Percentiles rank a stretch among this genome's conserved stretches.
Evolutionary conservation across 768 basidiomycete species (phyloP).

Genomic region (Daedaleopsis sinensis): DNA sequence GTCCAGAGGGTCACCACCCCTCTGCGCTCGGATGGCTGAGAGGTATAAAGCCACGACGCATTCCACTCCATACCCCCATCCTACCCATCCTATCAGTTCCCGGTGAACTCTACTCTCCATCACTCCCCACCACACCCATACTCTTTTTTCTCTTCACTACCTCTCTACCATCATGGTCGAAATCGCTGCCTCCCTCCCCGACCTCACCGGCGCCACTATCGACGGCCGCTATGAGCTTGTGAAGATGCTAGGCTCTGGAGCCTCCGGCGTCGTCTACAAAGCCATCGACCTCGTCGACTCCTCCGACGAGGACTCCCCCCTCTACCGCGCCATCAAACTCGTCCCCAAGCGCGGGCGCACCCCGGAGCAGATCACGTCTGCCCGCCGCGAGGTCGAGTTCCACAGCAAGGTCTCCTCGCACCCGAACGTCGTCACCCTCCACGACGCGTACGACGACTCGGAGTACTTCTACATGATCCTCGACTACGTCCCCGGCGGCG

Average conservation of each 20-base stretch:
- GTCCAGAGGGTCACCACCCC: neutral
- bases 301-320: neutral
- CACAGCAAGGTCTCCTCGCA: constrained; percentile 6
- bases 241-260: constrained; percentile 6
- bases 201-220: neutral
- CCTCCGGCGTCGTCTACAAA: constrained; percentile 14
- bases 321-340: constrained; percentile 8
- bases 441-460: constrained; percentile 5
- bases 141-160: neutral
- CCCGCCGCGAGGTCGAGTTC: constrained; percentile 7
- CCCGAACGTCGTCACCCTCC: constrained; percentile 16
- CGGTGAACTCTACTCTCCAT: neutral
- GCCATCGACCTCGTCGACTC: neutral
- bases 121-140: neutral
- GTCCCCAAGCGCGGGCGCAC: constrained; percentile 3
- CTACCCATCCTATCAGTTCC: neutral
- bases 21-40: neutral
- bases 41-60: neutral
- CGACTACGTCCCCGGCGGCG: constrained; percentile 34
- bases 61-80: neutral
- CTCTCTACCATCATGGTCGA: neutral
- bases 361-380: neutral
- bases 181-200: neutral
- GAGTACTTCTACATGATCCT: constrained; percentile 30
- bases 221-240: constrained; percentile 1